phyloP scores from a whole-genome alignment of 2,329 filamentous ascomycete genomes.

The Talaromyces sp. region DNA sequence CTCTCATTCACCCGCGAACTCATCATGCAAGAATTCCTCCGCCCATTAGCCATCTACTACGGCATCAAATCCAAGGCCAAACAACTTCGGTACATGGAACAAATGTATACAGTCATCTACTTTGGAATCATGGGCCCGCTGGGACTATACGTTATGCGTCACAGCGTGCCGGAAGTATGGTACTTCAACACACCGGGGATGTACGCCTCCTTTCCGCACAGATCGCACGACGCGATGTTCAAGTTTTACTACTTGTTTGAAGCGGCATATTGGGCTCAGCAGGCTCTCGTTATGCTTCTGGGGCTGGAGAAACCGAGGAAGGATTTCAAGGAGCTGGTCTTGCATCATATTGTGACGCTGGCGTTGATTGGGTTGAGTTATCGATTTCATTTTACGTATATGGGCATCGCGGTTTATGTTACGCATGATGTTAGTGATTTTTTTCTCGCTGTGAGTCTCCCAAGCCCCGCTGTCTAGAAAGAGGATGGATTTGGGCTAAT shows the following conservation, averaged over 20 bases:
- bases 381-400: constrained; percentile 18
- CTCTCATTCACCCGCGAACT: constrained; percentile 16
- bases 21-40: constrained; percentile 16
- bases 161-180: constrained; percentile 11
- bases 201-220: constrained; percentile 16
- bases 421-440: constrained; percentile 18
- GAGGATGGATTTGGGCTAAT: background rate
- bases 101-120: constrained; percentile 17
- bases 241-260: constrained; percentile 17
- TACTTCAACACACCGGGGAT: constrained; percentile 15
- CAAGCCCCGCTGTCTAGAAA: too few relatives aligned
- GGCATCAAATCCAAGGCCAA: constrained; percentile 11
- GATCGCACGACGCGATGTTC: background rate
- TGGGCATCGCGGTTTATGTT: constrained; percentile 16
- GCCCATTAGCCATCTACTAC: constrained; percentile 4
- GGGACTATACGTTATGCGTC: constrained; percentile 11
- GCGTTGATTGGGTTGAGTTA: constrained; percentile 17
- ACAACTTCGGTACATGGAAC: constrained; percentile 15
- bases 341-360: constrained; percentile 16
- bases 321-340: constrained; percentile 12
- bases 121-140: constrained; percentile 14
- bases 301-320: constrained; percentile 16
- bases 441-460: constrained; percentile 13
- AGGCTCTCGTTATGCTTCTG: constrained; percentile 17
- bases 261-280: constrained; percentile 17